Percentiles rank a stretch among this genome's conserved stretches.
phyloP scores from a whole-genome alignment of 2,329 filamentous ascomycete species.

The Arthroderma sp. region DNA sequence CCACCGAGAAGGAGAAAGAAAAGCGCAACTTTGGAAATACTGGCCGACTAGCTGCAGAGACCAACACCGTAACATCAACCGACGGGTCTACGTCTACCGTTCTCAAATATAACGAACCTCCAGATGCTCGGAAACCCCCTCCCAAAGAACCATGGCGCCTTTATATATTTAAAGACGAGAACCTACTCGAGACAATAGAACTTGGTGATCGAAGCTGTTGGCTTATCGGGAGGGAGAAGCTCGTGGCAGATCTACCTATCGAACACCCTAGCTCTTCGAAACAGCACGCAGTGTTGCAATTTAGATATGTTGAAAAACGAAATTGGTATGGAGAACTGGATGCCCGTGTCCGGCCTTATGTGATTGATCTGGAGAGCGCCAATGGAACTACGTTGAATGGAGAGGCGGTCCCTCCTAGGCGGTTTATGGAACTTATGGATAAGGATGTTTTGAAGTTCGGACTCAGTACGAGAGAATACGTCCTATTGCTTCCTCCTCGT shows the following conservation, averaged over 20 bases:
- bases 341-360: conserved; percentile 68
- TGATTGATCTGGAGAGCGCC: conserved; percentile 86
- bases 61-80: conserved; percentile 56
- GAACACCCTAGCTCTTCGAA: conserved; percentile 90
- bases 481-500: conserved; percentile 62
- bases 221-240: conserved; percentile 69
- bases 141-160: conserved; percentile 70
- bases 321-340: conserved; percentile 79
- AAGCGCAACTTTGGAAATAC: conserved; percentile 76
- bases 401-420: conserved; percentile 55
- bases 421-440: conserved; percentile 75
- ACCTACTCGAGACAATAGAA: conserved; percentile 69
- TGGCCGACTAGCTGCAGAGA: conserved; percentile 73
- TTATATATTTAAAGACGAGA: conserved; percentile 78
- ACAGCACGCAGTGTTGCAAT: conserved; percentile 92
- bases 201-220: conserved; percentile 70
- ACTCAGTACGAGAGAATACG: conserved; percentile 79
- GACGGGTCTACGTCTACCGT: conserved; percentile 54
- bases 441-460: conserved; percentile 86
- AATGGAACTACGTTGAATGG: conserved; percentile 81
- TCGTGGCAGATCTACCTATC: conserved; percentile 69
- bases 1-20: conserved; percentile 51
- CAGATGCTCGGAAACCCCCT: conserved; percentile 80
- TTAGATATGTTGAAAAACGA: conserved; percentile 67
- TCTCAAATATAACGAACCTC: conserved; percentile 90